phyloP scores from a whole-genome alignment of 345 rosid species.

The Anacardium occidentale region DNA sequence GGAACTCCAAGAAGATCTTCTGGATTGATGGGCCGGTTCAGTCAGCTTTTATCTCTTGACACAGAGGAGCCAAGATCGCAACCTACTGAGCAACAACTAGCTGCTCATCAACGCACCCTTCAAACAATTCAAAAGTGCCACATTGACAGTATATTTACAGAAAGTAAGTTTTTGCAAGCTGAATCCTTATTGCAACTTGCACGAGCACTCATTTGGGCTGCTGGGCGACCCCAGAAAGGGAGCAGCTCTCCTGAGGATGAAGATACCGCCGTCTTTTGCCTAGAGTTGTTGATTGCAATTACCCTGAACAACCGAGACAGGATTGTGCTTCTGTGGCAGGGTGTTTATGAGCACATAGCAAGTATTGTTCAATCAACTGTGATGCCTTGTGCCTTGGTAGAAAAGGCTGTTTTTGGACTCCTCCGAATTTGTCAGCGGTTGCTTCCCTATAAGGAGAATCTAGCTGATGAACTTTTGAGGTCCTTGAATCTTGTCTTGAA shows the following conservation, averaged over 20 bases:
- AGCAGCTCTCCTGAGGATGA: conserved; percentile 40
- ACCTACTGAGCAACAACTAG: conserved; percentile 58
- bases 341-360: conserved; percentile 56
- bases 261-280: conserved; percentile 56
- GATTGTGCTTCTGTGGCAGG: conserved; percentile 66
- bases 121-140: conserved; percentile 55
- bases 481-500: conserved; percentile 66
- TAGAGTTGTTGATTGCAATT: conserved; percentile 64
- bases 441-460: conserved; percentile 72
- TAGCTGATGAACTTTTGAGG: conserved; percentile 68
- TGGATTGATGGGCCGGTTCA: conserved; percentile 67
- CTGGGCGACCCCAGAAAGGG: conserved; percentile 36
- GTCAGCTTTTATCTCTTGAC: conserved; percentile 66
- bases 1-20: conserved; percentile 47
- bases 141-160: conserved; percentile 66
- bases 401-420: conserved; percentile 75
- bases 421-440: conserved; percentile 66
- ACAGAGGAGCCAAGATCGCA: conserved; percentile 57
- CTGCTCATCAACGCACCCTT: conserved; percentile 47
- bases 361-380: conserved; percentile 58
- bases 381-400: conserved; percentile 59
- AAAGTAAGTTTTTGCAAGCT: conserved; percentile 75
- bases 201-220: conserved; percentile 48
- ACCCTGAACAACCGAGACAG: conserved; percentile 73
- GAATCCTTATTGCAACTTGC: conserved; percentile 63